Conservation (phyloP, 257 asterid genomes). For the Coffea eugenioides region DNA sequence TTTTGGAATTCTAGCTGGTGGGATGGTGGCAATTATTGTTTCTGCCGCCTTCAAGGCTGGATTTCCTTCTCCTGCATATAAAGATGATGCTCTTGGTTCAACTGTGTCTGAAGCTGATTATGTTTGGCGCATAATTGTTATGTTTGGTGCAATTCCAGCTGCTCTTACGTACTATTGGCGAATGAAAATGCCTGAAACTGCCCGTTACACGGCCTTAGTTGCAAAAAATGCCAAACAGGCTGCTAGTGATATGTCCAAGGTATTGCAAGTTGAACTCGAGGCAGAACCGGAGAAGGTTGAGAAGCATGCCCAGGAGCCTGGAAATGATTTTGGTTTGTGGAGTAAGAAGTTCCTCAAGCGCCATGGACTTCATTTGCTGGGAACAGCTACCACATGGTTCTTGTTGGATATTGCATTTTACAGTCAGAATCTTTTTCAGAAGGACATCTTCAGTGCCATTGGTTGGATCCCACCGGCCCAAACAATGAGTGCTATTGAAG, state of each 20-base stretch:
- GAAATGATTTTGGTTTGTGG: slow-evolving; percentile 39
- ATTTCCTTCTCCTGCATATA: slow-evolving; percentile 35
- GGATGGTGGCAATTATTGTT: slow-evolving; percentile 38
- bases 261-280: slow-evolving; percentile 56
- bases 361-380: slow-evolving; percentile 44
- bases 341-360: slow-evolving; percentile 35
- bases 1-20: slow-evolving; percentile 53
- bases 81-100: slow-evolving; percentile 30
- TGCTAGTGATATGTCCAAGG: slow-evolving; percentile 56
- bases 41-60: slow-evolving; percentile 38
- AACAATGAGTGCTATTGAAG: slow-evolving; percentile 34
- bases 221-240: slow-evolving; percentile 68
- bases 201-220: slow-evolving; percentile 74
- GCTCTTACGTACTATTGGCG: slow-evolving; percentile 67
- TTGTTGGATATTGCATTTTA: slow-evolving; percentile 43
- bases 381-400: slow-evolving; percentile 42
- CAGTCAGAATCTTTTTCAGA: slow-evolving; percentile 46
- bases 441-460: slow-evolving; percentile 40
- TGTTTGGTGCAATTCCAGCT: slow-evolving; percentile 75
- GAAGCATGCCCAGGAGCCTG: not conserved
- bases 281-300: slow-evolving; percentile 46
- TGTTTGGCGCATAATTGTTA: slow-evolving; percentile 57
- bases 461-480: slow-evolving; percentile 34
- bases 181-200: slow-evolving; percentile 81
- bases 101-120: slow-evolving; percentile 54